Evolutionary conservation across 306 rosid species (phyloP).

Genomic region (Quercus ilex): DNA sequence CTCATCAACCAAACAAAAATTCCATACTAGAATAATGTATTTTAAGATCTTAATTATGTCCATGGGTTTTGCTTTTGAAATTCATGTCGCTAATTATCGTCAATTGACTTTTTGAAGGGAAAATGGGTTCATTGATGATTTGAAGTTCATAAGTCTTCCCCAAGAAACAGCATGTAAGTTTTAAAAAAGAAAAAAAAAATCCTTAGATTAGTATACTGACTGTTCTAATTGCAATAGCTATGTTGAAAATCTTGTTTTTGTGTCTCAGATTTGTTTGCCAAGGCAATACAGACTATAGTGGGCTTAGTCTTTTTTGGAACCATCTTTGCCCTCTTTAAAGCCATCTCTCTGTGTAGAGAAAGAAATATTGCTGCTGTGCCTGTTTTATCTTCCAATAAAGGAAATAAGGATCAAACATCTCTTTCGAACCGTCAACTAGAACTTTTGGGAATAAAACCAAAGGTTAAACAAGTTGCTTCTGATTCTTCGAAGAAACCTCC

Average conservation of each 20-base stretch:
- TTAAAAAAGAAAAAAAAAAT: neutral
- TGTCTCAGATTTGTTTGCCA: conserved; percentile 62
- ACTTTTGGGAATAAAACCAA: conserved; percentile 74
- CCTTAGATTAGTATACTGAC: conserved; percentile 3
- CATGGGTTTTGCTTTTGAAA: neutral
- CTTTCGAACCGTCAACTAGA: conserved; percentile 73
- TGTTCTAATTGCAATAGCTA: neutral
- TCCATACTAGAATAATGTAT: neutral
- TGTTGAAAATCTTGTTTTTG: conserved; percentile 4
- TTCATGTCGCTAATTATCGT: conserved; percentile 7
- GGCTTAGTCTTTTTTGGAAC: conserved; percentile 64
- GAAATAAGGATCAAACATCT: conserved; percentile 36
- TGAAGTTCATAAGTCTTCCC: conserved; percentile 47
- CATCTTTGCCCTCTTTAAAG: conserved; percentile 64
- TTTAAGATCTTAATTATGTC: neutral
- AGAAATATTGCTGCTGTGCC: conserved; percentile 34
- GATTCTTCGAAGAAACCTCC: conserved; percentile 74
- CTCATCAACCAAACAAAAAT: neutral
- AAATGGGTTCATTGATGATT: conserved; percentile 40
- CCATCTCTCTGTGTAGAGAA: conserved; percentile 41
- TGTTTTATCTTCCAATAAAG: conserved; percentile 35
- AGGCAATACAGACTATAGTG: conserved; percentile 48
- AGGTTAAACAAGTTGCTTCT: conserved; percentile 40
- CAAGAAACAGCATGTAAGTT: conserved; percentile 64
- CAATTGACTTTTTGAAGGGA: conserved; percentile 48